Percentiles rank a stretch among this genome's conserved stretches.
Evolutionary conservation across 2,329 filamentous ascomycete genomes (phyloP).

Genomic region (Colletotrichum sp.): DNA sequence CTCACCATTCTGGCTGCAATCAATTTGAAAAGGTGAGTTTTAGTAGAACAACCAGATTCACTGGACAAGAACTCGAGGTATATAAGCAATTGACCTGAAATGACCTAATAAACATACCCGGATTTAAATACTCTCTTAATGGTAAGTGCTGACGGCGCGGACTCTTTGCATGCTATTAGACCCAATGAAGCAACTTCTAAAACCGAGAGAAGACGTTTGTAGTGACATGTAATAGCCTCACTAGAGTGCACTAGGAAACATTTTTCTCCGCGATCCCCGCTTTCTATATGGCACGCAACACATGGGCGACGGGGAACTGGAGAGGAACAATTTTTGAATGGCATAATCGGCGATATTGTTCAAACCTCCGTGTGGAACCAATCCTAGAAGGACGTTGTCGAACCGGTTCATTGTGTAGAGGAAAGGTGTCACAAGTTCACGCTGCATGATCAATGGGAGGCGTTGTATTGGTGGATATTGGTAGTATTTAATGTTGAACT

Average conservation of each 20-base stretch:
- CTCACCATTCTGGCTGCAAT: neutral
- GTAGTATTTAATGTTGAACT: neutral
- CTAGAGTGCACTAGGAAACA: neutral
- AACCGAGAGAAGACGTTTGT: neutral
- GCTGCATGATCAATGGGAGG: neutral
- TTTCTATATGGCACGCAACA: neutral
- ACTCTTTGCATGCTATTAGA: neutral
- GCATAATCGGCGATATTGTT: neutral
- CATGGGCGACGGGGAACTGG: neutral
- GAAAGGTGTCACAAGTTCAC: neutral
- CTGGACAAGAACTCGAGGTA: neutral
- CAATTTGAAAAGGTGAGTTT: neutral
- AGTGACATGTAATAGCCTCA: neutral
- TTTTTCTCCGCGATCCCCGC: neutral
- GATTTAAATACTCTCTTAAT: neutral
- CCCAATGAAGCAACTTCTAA: neutral
- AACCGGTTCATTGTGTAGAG: neutral
- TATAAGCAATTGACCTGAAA: neutral
- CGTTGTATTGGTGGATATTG: neutral
- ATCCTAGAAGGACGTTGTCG: neutral
- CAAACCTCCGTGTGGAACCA: rapidly evolving
- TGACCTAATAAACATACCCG: neutral
- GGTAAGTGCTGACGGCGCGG: neutral
- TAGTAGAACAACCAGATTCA: neutral
- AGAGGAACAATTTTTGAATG: neutral